phyloP scores from a whole-genome alignment of 2,329 filamentous ascomycete genomes.

The Aspergillus transmontanensis region DNA sequence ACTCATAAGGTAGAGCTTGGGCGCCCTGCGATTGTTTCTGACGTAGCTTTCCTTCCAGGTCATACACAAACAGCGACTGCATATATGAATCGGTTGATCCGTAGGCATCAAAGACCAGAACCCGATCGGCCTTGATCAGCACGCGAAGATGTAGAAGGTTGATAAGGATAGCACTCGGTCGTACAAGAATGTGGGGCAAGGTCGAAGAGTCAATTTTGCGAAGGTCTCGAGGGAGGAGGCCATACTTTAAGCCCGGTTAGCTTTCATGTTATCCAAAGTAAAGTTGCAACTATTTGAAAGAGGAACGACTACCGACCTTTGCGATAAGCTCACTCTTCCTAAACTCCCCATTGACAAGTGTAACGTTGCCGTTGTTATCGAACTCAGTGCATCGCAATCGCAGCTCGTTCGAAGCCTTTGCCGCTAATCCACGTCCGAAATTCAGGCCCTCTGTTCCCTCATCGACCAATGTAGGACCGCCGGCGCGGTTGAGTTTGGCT shows the following conservation, averaged over 20 bases:
- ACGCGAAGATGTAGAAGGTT: slow-evolving; percentile 96
- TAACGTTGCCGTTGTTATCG: slow-evolving; percentile 87
- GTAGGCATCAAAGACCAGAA: slow-evolving; percentile 94
- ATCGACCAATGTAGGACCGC: slow-evolving; percentile 61
- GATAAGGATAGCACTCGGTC: slow-evolving; percentile 88
- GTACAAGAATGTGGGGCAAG: slow-evolving; percentile 91
- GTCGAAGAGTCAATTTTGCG: slow-evolving; percentile 97
- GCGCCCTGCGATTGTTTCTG: slow-evolving; percentile 64
- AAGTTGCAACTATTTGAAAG: background rate
- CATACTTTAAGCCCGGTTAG: slow-evolving; percentile 63
- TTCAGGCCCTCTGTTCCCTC: slow-evolving; percentile 65
- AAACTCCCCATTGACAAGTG: slow-evolving; percentile 91
- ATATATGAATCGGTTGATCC: slow-evolving; percentile 93
- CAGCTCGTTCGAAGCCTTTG: slow-evolving; percentile 80
- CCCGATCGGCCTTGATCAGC: slow-evolving; percentile 90
- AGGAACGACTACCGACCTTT: slow-evolving; percentile 61
- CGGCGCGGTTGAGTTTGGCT: slow-evolving; percentile 55
- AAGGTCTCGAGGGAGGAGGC: slow-evolving; percentile 87
- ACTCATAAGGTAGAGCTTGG: slow-evolving; percentile 83
- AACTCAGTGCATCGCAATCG: slow-evolving; percentile 92
- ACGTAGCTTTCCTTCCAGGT: slow-evolving; percentile 86
- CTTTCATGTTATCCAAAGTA: background rate
- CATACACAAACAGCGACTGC: slow-evolving; percentile 97
- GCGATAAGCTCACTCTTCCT: slow-evolving; percentile 97
- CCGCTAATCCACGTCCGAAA: slow-evolving; percentile 68